These are phyloP conservation scores for Gypsophila paniculata DNA, from an alignment of 179 eudicot genomes.

Conservation along the genomic window DNA sequence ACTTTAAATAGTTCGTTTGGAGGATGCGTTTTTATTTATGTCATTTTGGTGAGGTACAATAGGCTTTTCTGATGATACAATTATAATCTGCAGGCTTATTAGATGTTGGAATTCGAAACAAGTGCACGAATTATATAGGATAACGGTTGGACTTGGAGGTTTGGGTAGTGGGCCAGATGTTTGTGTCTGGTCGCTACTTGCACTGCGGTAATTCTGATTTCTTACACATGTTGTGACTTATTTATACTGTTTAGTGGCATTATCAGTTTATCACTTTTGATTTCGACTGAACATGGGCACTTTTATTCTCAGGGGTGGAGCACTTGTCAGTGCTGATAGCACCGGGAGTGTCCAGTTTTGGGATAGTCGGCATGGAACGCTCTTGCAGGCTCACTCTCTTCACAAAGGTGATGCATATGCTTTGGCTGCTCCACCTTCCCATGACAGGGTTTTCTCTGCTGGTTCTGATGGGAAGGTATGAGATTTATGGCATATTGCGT, in stretches of 20 bases:
- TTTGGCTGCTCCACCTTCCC: constrained; percentile 74
- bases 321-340: constrained; percentile 96
- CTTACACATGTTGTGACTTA: neutral
- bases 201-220: constrained; percentile 50
- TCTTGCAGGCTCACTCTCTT: constrained; percentile 74
- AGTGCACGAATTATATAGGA: constrained; percentile 64
- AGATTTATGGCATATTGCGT: constrained; percentile 10
- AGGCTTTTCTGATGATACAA: neutral
- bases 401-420: constrained; percentile 93
- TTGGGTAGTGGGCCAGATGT: constrained; percentile 66
- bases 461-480: constrained; percentile 98
- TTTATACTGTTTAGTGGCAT: constrained; percentile 1
- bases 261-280: constrained; percentile 1
- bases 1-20: neutral
- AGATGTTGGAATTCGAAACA: constrained; percentile 81
- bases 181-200: constrained; percentile 91
- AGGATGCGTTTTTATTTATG: neutral
- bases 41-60: neutral
- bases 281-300: neutral
- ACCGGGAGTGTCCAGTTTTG: constrained; percentile 94
- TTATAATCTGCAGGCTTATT: constrained; percentile 53
- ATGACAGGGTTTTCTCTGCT: constrained; percentile 80
- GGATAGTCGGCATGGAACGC: constrained; percentile 86
- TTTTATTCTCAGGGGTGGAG: constrained; percentile 53
- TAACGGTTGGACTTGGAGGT: constrained; percentile 91